phyloP scores from a whole-genome alignment of 768 basidiomycete species.

The Tubosaeta sp. region DNA sequence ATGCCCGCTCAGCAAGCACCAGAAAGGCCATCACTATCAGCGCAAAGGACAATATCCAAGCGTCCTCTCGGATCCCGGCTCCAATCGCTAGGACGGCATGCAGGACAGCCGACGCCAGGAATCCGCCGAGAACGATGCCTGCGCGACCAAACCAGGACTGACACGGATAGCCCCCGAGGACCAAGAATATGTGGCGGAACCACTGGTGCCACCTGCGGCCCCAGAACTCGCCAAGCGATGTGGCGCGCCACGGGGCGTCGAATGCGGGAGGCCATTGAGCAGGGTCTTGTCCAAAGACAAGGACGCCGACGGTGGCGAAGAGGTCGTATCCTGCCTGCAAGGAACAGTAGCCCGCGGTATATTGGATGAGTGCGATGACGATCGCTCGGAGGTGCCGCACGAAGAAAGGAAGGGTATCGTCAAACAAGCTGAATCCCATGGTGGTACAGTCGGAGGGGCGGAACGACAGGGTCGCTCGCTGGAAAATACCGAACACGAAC shows the following conservation, averaged over 20 bases:
- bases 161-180: slow-evolving; percentile 20
- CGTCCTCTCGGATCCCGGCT: slow-evolving; percentile 44
- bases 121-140: slow-evolving; percentile 51
- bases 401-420: slow-evolving; percentile 25
- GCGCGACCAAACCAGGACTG: slow-evolving; percentile 24
- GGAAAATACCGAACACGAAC: slow-evolving; percentile 42
- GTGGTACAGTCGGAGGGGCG: slow-evolving; percentile 12
- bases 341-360: slow-evolving; percentile 41
- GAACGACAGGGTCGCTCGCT: slow-evolving; percentile 45
- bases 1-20: slow-evolving; percentile 41
- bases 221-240: slow-evolving; percentile 38
- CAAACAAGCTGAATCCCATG: slow-evolving; percentile 28
- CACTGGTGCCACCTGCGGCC: slow-evolving; percentile 37
- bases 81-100: slow-evolving; percentile 52
- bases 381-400: slow-evolving; percentile 37
- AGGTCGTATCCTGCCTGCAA: slow-evolving; percentile 37
- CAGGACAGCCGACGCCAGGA: slow-evolving; percentile 51
- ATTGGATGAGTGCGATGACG: slow-evolving; percentile 40
- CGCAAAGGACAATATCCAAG: slow-evolving; percentile 39
- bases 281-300: slow-evolving; percentile 28
- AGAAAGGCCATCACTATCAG: slow-evolving; percentile 55
- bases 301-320: slow-evolving; percentile 18
- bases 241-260: slow-evolving; percentile 33
- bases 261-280: slow-evolving; percentile 33
- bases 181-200: slow-evolving; percentile 31